A percentile compares a stretch with the other conserved stretches of the same genome.
Conservation (phyloP, 2,329 filamentous ascomycete genomes). For the Massarina eburnea region DNA sequence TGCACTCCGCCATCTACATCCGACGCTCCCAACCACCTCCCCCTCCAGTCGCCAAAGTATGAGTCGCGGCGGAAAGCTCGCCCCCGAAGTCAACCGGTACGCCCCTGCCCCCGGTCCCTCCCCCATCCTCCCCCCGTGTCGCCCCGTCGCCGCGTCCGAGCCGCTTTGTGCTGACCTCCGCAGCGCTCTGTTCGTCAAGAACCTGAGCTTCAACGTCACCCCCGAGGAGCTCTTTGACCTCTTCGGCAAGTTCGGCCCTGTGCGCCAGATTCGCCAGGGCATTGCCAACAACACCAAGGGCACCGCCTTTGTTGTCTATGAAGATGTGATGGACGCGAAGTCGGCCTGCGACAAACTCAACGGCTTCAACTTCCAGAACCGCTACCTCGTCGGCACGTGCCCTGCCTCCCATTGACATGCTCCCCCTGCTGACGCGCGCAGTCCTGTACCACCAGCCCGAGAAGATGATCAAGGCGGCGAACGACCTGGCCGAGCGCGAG, state of each 20-base stretch:
- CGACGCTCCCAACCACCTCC: conserved; percentile 19
- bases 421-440: conserved; percentile 27
- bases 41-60: conserved; percentile 63
- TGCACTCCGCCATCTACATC: conserved; percentile 19
- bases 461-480: conserved; percentile 83
- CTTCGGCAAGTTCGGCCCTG: conserved; percentile 95
- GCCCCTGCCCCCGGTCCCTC: conserved; percentile 41
- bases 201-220: conserved; percentile 99
- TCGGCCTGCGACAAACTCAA: conserved; percentile 99
- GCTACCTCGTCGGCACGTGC: conserved; percentile 89
- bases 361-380: conserved; percentile 99
- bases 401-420: not conserved
- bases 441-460: conserved; percentile 77
- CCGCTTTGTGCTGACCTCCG: conserved; percentile 1
- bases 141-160: conserved; percentile 18
- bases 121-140: not conserved
- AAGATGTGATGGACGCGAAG: conserved; percentile 99
- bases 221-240: conserved; percentile 98
- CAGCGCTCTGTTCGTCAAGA: conserved; percentile 99
- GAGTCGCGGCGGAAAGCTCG: conserved; percentile 95
- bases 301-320: conserved; percentile 98
- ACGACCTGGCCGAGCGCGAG: conserved; percentile 89
- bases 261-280: conserved; percentile 97
- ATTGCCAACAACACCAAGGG: conserved; percentile 97
- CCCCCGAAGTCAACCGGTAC: conserved; percentile 98